Evolutionary conservation across 768 basidiomycete species (phyloP), one percentile per base, ranked within the genome.

Genomic region (Aureoboletus auriporus): DNA sequence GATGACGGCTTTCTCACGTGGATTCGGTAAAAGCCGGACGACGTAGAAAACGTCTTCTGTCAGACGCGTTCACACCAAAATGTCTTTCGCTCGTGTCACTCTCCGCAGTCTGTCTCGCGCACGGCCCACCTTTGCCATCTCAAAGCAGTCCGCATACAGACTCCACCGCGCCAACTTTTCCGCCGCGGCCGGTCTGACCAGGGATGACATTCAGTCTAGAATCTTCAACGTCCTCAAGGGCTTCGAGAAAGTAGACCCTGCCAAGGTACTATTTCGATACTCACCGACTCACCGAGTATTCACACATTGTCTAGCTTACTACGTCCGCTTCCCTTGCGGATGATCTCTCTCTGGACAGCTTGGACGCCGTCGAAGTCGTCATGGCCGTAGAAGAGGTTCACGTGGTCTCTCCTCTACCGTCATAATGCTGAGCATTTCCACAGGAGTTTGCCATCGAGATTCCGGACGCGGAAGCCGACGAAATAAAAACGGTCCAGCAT

Each of bases 391-490:
- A 99, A 73, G 96, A 93, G 81, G 86, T 83, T 57, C 44, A 54
- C 23, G 20, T 33, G 16, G 43, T 47, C 36, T 47, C 37, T 34
- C 27, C 30, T 47, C n/a, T 17, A 39, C 47, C 37, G 16, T 46
- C 35, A 35, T 35, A 51, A 46, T 14, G 34, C 44, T 46, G 45
- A 17, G 47, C 7, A 4, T 33, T 13, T 29, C 46, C 14, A 31
- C 59, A 98, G 92, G 96, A 98, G 63, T 99, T 99, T 67, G 77
- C 81, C 27, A 94, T 99, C 65, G 96, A 98, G 71, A 99, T 99
- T 62, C 95, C 96, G 13, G 96, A 99, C 62, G 84, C 80, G 33
- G 96, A 99, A 69, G 95, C 94, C 9, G 95, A 97, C 68, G 84
- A 84, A 60, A 97, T 98, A 64, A 84, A 83, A 61, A 93, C 90